phyloP scores from a whole-genome alignment of 345 rosid species.

The Ailanthus altissimus region DNA sequence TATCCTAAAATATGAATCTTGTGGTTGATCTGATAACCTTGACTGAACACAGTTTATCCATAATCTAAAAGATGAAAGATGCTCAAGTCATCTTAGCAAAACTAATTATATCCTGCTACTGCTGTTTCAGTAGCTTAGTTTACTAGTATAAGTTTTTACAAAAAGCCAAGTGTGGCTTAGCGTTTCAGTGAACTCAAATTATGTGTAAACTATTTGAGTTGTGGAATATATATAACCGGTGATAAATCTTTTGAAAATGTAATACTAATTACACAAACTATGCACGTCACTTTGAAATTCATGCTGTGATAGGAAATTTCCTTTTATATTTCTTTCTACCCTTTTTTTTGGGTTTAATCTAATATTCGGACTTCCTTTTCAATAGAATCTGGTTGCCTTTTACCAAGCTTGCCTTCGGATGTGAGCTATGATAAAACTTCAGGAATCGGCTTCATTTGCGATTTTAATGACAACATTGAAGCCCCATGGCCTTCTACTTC shows the following conservation, averaged over 20 bases:
- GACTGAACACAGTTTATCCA: background rate
- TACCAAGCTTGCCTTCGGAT: constrained; percentile 63
- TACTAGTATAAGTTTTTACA: background rate
- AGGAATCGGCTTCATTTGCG: constrained; percentile 61
- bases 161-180: background rate
- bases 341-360: background rate
- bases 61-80: background rate
- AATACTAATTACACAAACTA: background rate
- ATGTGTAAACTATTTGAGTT: background rate
- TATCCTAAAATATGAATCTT: background rate
- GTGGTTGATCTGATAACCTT: background rate
- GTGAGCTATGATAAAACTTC: constrained; percentile 48
- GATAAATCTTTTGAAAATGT: background rate
- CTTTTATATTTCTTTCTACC: background rate
- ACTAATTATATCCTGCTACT: background rate
- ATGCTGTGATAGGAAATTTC: background rate
- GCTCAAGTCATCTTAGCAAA: background rate
- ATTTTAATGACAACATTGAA: constrained; percentile 61
- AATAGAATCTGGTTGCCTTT: constrained; percentile 58
- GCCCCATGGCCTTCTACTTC: constrained; percentile 58
- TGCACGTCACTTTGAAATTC: background rate
- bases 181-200: background rate
- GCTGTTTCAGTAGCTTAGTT: background rate
- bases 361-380: background rate
- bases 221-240: background rate